A percentile compares a stretch with the other conserved stretches of the same genome.
These are phyloP conservation scores for Xanthoceras sorbifolium DNA, from an alignment of 345 rosid species.

Conservation along the genomic window DNA sequence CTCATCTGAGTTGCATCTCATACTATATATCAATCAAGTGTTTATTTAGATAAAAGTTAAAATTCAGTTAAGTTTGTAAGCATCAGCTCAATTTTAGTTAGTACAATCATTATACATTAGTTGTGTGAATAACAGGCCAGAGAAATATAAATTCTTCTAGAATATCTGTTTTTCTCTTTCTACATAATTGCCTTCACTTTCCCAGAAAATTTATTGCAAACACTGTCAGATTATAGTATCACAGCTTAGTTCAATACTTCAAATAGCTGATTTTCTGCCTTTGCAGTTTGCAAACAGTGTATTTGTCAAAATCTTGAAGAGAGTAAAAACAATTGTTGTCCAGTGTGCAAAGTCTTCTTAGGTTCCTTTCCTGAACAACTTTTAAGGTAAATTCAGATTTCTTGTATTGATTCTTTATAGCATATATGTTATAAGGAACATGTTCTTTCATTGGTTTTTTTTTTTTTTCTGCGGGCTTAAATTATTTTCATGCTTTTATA, in stretches of 20 bases:
- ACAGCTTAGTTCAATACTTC: neutral
- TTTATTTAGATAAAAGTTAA: too few species aligned
- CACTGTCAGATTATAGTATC: neutral
- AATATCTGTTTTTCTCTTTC: neutral
- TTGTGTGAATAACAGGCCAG: neutral
- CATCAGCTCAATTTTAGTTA: too few species aligned
- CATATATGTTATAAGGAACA: neutral
- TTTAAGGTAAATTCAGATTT: constrained; percentile 8
- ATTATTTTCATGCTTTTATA: neutral
- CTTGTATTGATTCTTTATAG: neutral
- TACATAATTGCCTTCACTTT: neutral
- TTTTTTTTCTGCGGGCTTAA: neutral
- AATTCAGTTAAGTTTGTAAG: too few species aligned
- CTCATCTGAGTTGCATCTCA: too few species aligned
- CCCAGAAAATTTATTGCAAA: neutral
- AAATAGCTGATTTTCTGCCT: neutral
- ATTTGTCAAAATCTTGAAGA: constrained; percentile 10
- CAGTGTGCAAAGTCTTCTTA: constrained; percentile 10
- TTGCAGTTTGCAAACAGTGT: constrained; percentile 21
- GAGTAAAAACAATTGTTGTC: constrained; percentile 2
- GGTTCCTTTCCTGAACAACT: constrained; percentile 21
- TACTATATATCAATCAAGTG: too few species aligned
- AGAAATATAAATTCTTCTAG: neutral
- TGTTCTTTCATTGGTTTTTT: neutral
- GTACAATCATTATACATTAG: too few species aligned